Conservation (phyloP, 257 asterid species). For the Solanum megistacrolobum region DNA sequence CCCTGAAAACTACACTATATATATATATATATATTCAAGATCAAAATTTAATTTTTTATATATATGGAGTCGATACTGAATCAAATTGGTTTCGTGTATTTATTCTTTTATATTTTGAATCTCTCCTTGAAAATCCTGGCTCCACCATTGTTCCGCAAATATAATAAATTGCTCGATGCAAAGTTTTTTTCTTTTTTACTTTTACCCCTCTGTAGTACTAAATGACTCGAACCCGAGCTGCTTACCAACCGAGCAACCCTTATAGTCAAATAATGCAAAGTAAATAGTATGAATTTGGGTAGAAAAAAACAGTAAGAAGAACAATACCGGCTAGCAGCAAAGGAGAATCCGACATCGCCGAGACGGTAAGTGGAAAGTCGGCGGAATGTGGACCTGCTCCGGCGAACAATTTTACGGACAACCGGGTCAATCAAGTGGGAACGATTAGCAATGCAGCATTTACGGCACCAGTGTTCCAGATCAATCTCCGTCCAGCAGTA, state of each 20-base stretch:
- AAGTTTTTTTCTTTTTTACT: not conserved
- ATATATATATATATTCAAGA: not conserved
- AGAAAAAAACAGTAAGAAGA: not conserved
- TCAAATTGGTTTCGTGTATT: not conserved
- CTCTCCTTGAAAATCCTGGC: not conserved
- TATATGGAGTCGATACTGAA: not conserved
- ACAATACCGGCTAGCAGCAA: constrained; percentile 7
- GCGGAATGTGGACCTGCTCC: constrained; percentile 4
- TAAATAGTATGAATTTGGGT: not conserved
- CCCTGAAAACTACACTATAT: not conserved
- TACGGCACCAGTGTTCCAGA: constrained; percentile 10
- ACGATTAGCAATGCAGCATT: not conserved
- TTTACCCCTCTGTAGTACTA: not conserved
- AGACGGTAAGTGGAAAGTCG: constrained; percentile 5
- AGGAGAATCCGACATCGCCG: constrained; percentile 7
- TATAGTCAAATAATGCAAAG: not conserved
- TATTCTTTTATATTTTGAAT: not conserved
- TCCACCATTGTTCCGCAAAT: not conserved
- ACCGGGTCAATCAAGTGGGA: not conserved
- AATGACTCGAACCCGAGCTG: not conserved
- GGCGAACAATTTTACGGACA: constrained; percentile 9
- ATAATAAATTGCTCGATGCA: not conserved
- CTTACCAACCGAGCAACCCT: not conserved
- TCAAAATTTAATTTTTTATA: not conserved
- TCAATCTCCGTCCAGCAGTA: constrained; percentile 15